These are phyloP conservation scores for Tuber calosporum DNA, from an alignment of 495 filamentous ascomycete genomes.

Conservation along the genomic window DNA sequence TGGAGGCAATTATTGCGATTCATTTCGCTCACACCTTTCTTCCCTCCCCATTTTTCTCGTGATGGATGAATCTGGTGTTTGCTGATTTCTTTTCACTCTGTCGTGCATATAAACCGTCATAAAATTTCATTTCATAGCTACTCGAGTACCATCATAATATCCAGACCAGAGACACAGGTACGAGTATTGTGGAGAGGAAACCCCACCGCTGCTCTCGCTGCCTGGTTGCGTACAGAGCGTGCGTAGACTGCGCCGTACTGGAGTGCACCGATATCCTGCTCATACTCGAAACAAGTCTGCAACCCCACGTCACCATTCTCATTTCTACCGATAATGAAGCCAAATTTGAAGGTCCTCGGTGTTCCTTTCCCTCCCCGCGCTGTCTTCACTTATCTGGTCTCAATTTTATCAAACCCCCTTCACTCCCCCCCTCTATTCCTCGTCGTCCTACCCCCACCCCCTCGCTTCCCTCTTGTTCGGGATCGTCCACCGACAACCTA, in stretches of 20 bases:
- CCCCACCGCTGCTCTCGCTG: neutral
- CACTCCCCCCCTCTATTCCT: neutral
- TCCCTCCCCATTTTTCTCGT: neutral
- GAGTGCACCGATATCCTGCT: neutral
- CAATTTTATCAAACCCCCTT: neutral
- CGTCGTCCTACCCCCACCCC: neutral
- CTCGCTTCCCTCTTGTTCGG: neutral
- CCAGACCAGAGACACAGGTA: neutral
- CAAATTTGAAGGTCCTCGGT: neutral
- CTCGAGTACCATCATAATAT: neutral
- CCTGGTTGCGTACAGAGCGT: neutral
- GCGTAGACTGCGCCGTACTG: neutral
- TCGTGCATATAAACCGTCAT: neutral
- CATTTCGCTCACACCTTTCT: neutral
- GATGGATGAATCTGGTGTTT: neutral
- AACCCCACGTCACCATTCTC: conserved; percentile 3
- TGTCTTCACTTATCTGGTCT: conserved; percentile 1
- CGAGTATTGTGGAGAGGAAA: neutral
- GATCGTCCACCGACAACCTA: neutral
- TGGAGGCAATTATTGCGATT: neutral
- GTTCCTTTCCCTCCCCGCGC: neutral
- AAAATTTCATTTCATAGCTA: neutral
- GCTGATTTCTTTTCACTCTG: neutral
- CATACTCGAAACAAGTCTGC: neutral
- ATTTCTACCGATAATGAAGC: neutral